phyloP scores from a whole-genome alignment of 2,329 filamentous ascomycete genomes.

The Aspergillus caelatus region DNA sequence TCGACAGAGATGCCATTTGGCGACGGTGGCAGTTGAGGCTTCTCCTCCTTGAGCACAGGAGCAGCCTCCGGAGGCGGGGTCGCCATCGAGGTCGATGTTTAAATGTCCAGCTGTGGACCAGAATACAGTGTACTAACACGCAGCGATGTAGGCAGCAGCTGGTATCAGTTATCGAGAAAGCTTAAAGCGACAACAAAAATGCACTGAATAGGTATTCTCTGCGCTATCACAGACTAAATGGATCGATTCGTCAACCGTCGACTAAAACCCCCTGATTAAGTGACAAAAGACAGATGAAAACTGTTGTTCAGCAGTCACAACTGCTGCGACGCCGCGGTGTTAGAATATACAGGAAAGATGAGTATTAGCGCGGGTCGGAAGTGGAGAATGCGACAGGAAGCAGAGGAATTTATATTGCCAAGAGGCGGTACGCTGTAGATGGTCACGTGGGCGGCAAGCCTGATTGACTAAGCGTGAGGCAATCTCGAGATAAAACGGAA shows the following conservation, averaged over 20 bases:
- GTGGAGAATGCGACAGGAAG: conserved; percentile 44
- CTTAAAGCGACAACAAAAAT: conserved; percentile 31
- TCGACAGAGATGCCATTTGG: conserved; percentile 35
- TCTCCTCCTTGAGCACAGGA: conserved; percentile 43
- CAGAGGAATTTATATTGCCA: conserved; percentile 48
- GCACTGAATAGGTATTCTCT: conserved; percentile 37
- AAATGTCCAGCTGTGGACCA: conserved; percentile 26
- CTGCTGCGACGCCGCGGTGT: conserved; percentile 22
- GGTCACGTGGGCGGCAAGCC: conserved; percentile 41
- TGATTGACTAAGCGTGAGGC: conserved; percentile 28
- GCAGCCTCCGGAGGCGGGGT: conserved; percentile 47
- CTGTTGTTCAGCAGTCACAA: conserved; percentile 22
- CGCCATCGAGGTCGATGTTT: conserved; percentile 38
- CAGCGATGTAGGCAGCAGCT: conserved; percentile 24
- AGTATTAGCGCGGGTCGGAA: conserved; percentile 31
- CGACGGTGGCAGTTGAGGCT: conserved; percentile 43
- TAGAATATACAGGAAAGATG: conserved; percentile 30
- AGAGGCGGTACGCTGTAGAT: conserved; percentile 33
- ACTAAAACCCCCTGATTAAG: conserved; percentile 30
- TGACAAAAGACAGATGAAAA: conserved; percentile 27
- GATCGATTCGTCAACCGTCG: conserved; percentile 29
- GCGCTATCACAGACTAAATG: conserved; percentile 36
- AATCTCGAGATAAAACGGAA: conserved; percentile 18
- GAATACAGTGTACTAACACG: conserved; percentile 31
- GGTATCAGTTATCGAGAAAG: conserved; percentile 26